Percentiles rank a stretch among this genome's conserved stretches.
Evolutionary conservation across 164 flowering plant genomes (phyloP).

Genomic region (Dillenia turbinata): DNA sequence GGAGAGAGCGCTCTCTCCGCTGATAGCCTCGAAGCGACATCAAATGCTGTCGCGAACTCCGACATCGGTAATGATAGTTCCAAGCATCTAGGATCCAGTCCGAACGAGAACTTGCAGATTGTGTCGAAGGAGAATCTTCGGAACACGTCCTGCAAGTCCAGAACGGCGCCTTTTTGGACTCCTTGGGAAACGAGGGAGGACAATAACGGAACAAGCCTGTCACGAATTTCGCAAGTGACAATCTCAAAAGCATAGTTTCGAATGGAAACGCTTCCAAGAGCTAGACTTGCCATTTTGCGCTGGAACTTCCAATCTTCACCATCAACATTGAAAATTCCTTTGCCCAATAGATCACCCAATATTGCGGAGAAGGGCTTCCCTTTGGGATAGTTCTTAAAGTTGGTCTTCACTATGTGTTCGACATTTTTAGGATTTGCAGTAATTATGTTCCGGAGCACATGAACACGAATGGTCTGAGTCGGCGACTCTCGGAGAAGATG

Average conservation of each 20-base stretch:
- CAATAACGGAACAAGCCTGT: constrained; percentile 37
- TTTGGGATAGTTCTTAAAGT: constrained; percentile 76
- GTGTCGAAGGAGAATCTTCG: constrained; percentile 57
- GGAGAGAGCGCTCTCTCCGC: constrained; percentile 42
- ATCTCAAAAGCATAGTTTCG: constrained; percentile 42
- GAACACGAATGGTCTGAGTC: constrained; percentile 52
- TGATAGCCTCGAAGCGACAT: constrained; percentile 44
- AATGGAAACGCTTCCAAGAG: constrained; percentile 45
- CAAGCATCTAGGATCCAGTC: constrained; percentile 57
- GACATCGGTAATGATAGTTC: constrained; percentile 32
- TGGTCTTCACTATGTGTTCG: constrained; percentile 65
- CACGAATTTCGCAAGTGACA: constrained; percentile 15
- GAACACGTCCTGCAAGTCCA: constrained; percentile 64
- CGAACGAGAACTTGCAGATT: constrained; percentile 59
- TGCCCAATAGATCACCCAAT: constrained; percentile 72
- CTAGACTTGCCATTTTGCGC: constrained; percentile 57
- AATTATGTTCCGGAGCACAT: constrained; percentile 55
- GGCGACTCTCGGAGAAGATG: constrained; percentile 48
- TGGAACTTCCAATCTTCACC: constrained; percentile 71
- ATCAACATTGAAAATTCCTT: constrained; percentile 79
- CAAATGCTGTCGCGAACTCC: constrained; percentile 48
- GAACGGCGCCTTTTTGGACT: not conserved
- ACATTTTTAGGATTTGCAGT: constrained; percentile 75
- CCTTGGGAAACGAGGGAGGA: constrained; percentile 14
- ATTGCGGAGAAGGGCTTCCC: constrained; percentile 55